Evolutionary conservation across 306 rosid genomes (phyloP).

Genomic region (Castanea crenata): DNA sequence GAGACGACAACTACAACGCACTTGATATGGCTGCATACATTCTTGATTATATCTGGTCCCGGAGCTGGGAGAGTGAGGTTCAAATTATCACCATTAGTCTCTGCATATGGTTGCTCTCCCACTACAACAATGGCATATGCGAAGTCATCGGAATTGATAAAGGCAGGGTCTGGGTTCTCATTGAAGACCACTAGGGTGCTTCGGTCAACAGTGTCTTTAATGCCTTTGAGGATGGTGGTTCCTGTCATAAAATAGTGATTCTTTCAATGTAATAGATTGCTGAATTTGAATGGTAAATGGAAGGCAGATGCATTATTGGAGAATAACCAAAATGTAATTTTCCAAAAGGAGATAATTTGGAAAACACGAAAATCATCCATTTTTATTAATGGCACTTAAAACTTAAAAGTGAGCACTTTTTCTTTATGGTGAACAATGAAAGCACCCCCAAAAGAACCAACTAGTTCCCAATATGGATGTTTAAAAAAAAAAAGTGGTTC

Average conservation of each 20-base stretch:
- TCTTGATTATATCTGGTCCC: background rate
- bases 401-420: too few relatives aligned
- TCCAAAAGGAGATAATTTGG: background rate
- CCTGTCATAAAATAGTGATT: background rate
- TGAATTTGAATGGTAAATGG: background rate
- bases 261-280: background rate
- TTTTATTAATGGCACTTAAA: too few relatives aligned
- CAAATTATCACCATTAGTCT: background rate
- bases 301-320: background rate
- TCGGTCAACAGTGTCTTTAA: background rate
- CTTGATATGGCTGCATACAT: background rate
- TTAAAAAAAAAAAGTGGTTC: too few relatives aligned
- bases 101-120: slow-evolving; percentile 3
- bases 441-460: too few relatives aligned
- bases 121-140: background rate
- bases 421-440: too few relatives aligned
- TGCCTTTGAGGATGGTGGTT: background rate
- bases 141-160: background rate
- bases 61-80: slow-evolving; percentile 2
- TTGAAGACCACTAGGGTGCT: slow-evolving; percentile 7
- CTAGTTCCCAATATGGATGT: too few relatives aligned
- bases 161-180: background rate
- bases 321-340: background rate
- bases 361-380: background rate
- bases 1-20: background rate